Percentiles rank a stretch among this genome's conserved stretches.
These are phyloP conservation scores for Euclidium syriacum DNA, from an alignment of 345 rosid species.

Conservation along the genomic window DNA sequence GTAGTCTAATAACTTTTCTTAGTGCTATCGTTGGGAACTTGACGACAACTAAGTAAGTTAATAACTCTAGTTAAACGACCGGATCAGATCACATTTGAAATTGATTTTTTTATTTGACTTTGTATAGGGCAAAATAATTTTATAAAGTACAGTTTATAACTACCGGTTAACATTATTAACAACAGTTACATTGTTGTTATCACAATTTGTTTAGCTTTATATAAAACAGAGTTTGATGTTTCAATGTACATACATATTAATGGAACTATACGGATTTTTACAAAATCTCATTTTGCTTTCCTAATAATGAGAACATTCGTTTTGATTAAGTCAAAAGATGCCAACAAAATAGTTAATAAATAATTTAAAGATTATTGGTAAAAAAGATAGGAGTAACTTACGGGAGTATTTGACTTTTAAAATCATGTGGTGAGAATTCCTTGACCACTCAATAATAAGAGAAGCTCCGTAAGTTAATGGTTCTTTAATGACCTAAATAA, in stretches of 20 bases:
- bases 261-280: background rate
- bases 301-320: background rate
- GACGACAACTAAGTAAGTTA: too few species aligned
- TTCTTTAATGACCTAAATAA: constrained; percentile 9
- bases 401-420: constrained; percentile 17
- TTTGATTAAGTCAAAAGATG: constrained; percentile 25
- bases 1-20: too few species aligned
- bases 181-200: background rate
- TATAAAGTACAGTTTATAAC: too few species aligned
- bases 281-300: background rate
- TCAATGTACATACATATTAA: background rate
- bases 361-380: background rate
- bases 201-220: background rate
- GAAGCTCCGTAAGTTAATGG: background rate
- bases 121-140: too few species aligned
- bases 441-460: constrained; percentile 16
- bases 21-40: too few species aligned
- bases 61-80: too few species aligned
- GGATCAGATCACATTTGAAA: too few species aligned
- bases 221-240: background rate
- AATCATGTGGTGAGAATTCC: background rate
- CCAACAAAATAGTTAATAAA: constrained; percentile 2
- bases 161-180: too few species aligned
- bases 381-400: constrained; percentile 11
- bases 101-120: too few species aligned